Evolutionary conservation across 805 yeast genomes (phyloP).

Genomic region (Cyberlindnera mrakii): DNA sequence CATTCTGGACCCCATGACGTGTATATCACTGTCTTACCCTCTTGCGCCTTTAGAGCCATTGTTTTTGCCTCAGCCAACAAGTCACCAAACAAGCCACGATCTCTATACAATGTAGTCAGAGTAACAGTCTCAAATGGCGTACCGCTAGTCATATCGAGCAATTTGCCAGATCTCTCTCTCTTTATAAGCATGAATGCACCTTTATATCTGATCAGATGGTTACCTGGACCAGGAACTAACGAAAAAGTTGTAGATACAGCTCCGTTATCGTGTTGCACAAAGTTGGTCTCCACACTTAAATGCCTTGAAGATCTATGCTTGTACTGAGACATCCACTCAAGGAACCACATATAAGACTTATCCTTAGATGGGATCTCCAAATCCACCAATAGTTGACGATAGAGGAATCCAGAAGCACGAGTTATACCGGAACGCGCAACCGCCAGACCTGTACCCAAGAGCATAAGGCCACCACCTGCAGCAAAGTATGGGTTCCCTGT

Average conservation of each 20-base stretch:
- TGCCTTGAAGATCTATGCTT: constrained; percentile 75
- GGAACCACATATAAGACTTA: constrained; percentile 89
- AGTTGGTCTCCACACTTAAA: constrained; percentile 83
- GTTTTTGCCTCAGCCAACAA: constrained; percentile 78
- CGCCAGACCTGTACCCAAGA: constrained; percentile 86
- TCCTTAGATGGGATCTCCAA: constrained; percentile 91
- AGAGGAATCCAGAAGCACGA: constrained; percentile 58
- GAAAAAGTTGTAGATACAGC: constrained; percentile 81
- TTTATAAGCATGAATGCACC: constrained; percentile 86
- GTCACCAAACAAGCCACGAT: constrained; percentile 61
- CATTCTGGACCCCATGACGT: constrained; percentile 98
- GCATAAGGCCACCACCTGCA: constrained; percentile 97
- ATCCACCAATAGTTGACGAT: constrained; percentile 83
- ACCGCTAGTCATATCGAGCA: constrained; percentile 85
- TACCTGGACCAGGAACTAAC: constrained; percentile 96
- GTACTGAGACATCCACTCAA: constrained; percentile 91
- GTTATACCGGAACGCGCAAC: constrained; percentile 63
- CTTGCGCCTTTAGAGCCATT: constrained; percentile 73
- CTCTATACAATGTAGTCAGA: constrained; percentile 81
- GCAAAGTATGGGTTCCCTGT: constrained; percentile 90
- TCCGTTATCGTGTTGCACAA: constrained; percentile 87
- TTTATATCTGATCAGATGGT: constrained; percentile 76
- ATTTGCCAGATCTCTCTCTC: constrained; percentile 84
- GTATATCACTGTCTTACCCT: constrained; percentile 89
- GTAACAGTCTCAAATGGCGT: constrained; percentile 97